phyloP scores from a whole-genome alignment of 805 yeast species.

The Candida koratica region DNA sequence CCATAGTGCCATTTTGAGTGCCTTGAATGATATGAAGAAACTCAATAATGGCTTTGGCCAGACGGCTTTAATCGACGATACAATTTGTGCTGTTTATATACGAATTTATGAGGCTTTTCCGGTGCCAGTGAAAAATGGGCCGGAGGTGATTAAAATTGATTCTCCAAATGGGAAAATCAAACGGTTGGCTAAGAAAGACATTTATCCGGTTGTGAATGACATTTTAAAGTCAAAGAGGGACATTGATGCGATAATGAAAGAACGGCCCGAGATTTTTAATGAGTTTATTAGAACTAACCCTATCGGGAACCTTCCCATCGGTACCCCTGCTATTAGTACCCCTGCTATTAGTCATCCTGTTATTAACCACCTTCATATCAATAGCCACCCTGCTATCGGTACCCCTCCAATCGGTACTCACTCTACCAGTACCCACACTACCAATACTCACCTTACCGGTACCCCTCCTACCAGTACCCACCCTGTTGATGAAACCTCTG shows the following conservation, averaged over 20 bases:
- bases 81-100: conserved; percentile 59
- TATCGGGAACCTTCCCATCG: too few relatives aligned
- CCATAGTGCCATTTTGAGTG: conserved; percentile 31
- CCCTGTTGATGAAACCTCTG: too few relatives aligned
- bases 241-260: conserved; percentile 29
- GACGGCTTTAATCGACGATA: conserved; percentile 70
- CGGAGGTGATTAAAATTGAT: conserved; percentile 14
- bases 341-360: too few relatives aligned
- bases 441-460: too few relatives aligned
- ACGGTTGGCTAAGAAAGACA: conserved; percentile 39
- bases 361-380: too few relatives aligned
- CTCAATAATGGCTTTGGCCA: conserved; percentile 81
- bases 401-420: too few relatives aligned
- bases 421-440: too few relatives aligned
- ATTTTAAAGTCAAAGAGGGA: conserved; percentile 28
- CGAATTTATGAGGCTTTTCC: conserved; percentile 35
- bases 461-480: too few relatives aligned
- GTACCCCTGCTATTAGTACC: too few relatives aligned
- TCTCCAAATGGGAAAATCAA: conserved; percentile 32
- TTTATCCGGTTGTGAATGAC: conserved; percentile 39
- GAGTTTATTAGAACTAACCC: conserved; percentile 18
- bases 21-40: conserved; percentile 55
- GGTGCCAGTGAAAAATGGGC: not conserved
- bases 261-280: conserved; percentile 30
- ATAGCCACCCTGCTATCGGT: too few relatives aligned